Evolutionary conservation across 2,329 filamentous ascomycete genomes (phyloP), one percentile per base, ranked within the genome.

Genomic region (Clarireedia hainanense): DNA sequence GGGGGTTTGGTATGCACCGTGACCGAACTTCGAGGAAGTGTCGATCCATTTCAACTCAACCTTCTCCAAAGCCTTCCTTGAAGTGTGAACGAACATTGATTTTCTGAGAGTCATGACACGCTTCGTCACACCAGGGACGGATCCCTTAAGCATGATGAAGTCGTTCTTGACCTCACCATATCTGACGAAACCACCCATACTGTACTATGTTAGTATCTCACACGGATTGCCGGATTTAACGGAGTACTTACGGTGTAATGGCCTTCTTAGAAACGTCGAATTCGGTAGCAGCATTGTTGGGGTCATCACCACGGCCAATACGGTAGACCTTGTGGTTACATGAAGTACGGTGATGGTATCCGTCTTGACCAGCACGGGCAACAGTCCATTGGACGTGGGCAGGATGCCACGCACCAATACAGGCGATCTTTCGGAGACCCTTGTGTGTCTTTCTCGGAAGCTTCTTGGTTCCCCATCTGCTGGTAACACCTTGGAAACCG

Each of bases 241-340:
- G 52, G 63, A 12, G 10, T 12, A 92, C 92, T 75, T 94, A 97
- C 92, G 92, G 92, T 75, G 92, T 97, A 77, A 99, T 99, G 75
- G 83, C 86, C 89, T 99, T 99, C 88, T 96, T 96, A 80, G 91
- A 95, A 74, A 95, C 84, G 73, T 99, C 94, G 73, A 92, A 85
- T 65, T 96, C 90, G 66, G 94, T 99, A 58, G 92, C 88, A 70
- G 90, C 94, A 79, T 91, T 96, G 76, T 86, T 86, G 74, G 94
- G 90, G 71, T 94, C 89, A 66, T 82, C 81, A 70, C 83, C 92
- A 86, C 94, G 95, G 74, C 92, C 94, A 69, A 99, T 89, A 68
- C 94, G 90, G 89, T 97, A 99, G 74, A 99, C 79, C 89, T 99
- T 99, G 90, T 99, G 94, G 89, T 99, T 99, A 82, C 94, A 89